Evolutionary conservation across 805 yeast genomes (phyloP), one percentile per base, ranked within the genome.

Genomic region (Naumovozyma baii): DNA sequence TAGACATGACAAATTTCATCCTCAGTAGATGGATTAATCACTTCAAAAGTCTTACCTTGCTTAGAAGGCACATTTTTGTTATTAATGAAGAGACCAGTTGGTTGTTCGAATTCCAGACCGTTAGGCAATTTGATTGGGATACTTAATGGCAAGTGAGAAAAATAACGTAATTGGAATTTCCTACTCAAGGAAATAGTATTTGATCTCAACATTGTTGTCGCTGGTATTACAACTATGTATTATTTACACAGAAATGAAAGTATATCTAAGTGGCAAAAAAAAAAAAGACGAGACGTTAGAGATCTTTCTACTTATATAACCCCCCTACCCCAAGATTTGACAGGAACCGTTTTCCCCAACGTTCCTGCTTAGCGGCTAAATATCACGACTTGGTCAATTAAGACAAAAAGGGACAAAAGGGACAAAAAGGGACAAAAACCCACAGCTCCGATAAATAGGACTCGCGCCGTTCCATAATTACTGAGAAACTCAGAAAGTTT

Each of bases 51-150:
- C 57, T 76, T 71, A 46, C 70, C 73, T 43, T 70, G 73, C 40
- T 70, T 64, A 8, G 86, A 73, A 34, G 68, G 62, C 30, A 78
- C 80, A 55, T 78, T 81, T 57, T 83, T 80, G 55, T 80, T 80
- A 65, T 81, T 74, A 61, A 83, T 82, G 69, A 80, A 83, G 45
- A 81, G 66, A 43, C 90, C 90, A 19, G 83, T 73, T 46, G 94
- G 87, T 69, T 82, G 90, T 34, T 74, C 76, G 59, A 79, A 81
- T 19, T 70, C 63, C 30, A 64, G 62, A 28, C 94, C 94, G 51
- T 80, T 80, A 44, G 94, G 94, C 41, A 81, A 66, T 22, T 67
- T 70, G 43, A 78, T 57, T 26, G 72, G 71, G 13, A 72, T 74
- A 19, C 68, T 50, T 40, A 71, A 51, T 40, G 76, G 69, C 45